A percentile compares a stretch with the other conserved stretches of the same genome.
Conservation (phyloP, 228 moss, liverwort and hornwort genomes). For the Sphagnum fallax region DNA sequence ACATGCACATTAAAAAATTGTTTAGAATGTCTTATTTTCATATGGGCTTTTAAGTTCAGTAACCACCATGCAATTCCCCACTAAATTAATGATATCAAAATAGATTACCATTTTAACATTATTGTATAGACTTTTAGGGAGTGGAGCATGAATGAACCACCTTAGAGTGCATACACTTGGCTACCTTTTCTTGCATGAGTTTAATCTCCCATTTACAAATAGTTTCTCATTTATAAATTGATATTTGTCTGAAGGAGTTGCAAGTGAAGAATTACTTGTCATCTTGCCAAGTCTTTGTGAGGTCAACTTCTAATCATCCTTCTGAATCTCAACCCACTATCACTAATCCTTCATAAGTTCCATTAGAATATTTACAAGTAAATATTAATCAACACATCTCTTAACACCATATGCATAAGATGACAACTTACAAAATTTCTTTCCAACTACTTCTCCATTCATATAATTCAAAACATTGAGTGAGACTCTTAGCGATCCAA, state of each 20-base stretch:
- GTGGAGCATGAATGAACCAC: no score
- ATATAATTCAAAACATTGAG: background rate
- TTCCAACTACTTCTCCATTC: background rate
- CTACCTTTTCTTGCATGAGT: slow-evolving; percentile 24
- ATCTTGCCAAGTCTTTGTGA: slow-evolving; percentile 24
- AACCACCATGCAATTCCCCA: no score
- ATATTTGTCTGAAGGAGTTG: slow-evolving; percentile 24
- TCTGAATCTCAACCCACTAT: slow-evolving; percentile 32
- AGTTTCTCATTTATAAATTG: slow-evolving; percentile 4
- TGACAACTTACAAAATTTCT: background rate
- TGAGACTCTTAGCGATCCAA: background rate
- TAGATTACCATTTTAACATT: no score
- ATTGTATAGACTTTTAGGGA: no score
- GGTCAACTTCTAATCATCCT: slow-evolving; percentile 20
- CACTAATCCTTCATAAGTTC: slow-evolving; percentile 48
- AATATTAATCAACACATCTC: no score
- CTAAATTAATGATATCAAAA: no score
- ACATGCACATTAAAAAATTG: no score
- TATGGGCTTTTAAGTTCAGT: no score
- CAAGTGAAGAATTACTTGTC: slow-evolving; percentile 17
- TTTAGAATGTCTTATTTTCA: no score
- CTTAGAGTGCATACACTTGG: background rate
- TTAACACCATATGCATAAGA: background rate
- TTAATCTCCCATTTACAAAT: slow-evolving; percentile 2
- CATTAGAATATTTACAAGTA: slow-evolving; percentile 59